Evolutionary conservation across 352 stramenopile species (phyloP), one percentile per base, ranked within the genome.

Genomic region (Phytophthora sp.): DNA sequence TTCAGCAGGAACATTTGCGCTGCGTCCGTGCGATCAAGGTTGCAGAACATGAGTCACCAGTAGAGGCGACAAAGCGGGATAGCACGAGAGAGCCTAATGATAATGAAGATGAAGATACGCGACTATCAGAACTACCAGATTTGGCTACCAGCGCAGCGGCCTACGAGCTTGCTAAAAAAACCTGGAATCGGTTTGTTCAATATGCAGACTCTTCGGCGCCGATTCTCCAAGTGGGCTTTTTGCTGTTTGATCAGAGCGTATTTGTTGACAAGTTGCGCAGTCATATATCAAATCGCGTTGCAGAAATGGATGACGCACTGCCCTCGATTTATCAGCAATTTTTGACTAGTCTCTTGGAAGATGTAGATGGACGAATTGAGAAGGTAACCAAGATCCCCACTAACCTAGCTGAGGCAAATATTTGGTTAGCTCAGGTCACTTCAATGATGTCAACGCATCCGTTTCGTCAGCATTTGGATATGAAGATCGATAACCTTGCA

Each of bases 301-400:
- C 24, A 12, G 45, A 74, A 38, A 82, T 88, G 69, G 56, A 82
- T 17, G 54, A 76, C 7, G 55, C 74, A 3, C 50, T 90, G 5
- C 83, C 83, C 1, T 57, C 55, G 9, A 67, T 88, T 5, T 92
- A 92, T 45, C 65, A 76, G 28, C 65, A 77, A 13, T 78, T 88
- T 24, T 41, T 90, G 5, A 49, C 50, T 3, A 73, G 72, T 34
- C 50, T 90, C 17, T 35, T 92, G 21, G n/a, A 53, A 5, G 79
- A 88, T 34, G 69, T 88, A 7, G 77, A 87, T 44, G 73, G 67
- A 15, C 55, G 70, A 1, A 79, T 89, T n/a, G 79, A 90, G 5
- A 67, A 69, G 11, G 68, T 90, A 10, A 90, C 77, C 8, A 84
- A 75, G 18, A 88, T 92, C 17, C 81, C 83, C 0, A 87, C 64